Percentiles rank a stretch among this genome's conserved stretches.
Evolutionary conservation across 2,329 filamentous ascomycete species (phyloP).

Genomic region (Geosmithia morbida): DNA sequence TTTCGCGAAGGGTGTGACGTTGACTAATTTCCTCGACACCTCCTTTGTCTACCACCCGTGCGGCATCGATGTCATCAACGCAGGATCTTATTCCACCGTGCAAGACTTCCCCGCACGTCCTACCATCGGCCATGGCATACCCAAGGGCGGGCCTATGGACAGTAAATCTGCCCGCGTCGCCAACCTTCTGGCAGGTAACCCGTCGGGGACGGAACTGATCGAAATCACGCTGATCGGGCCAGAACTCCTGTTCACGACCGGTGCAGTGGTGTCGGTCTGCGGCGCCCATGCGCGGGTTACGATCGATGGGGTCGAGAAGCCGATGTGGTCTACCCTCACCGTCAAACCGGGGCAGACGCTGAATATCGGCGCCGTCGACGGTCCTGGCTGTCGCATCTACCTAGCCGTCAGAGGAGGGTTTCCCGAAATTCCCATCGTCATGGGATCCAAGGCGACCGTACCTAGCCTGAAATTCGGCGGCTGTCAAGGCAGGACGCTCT

Average conservation of each 20-base stretch:
- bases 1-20: slow-evolving; percentile 34
- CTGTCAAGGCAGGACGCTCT: slow-evolving; percentile 41
- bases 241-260: slow-evolving; percentile 37
- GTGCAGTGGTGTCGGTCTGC: slow-evolving; percentile 40
- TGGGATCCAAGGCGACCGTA: slow-evolving; percentile 43
- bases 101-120: slow-evolving; percentile 45
- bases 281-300: slow-evolving; percentile 37
- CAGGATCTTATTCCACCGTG: slow-evolving; percentile 41
- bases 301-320: slow-evolving; percentile 30
- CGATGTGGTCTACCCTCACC: slow-evolving; percentile 40
- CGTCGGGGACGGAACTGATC: slow-evolving; percentile 32
- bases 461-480: slow-evolving; percentile 43
- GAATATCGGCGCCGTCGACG: slow-evolving; percentile 36
- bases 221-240: slow-evolving; percentile 48
- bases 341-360: slow-evolving; percentile 30
- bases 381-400: slow-evolving; percentile 40
- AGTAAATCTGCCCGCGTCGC: slow-evolving; percentile 40
- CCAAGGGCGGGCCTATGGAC: slow-evolving; percentile 48
- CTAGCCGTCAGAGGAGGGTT: slow-evolving; percentile 32
- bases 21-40: slow-evolving; percentile 37
- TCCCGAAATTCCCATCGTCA: slow-evolving; percentile 34
- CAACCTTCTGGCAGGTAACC: slow-evolving; percentile 45
- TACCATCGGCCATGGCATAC: slow-evolving; percentile 40
- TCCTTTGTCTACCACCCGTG: slow-evolving; percentile 31
- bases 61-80: slow-evolving; percentile 40